These are phyloP conservation scores for Lecanoromycetidae sp. DNA, from an alignment of 2,329 filamentous ascomycete species.

Conservation along the genomic window DNA sequence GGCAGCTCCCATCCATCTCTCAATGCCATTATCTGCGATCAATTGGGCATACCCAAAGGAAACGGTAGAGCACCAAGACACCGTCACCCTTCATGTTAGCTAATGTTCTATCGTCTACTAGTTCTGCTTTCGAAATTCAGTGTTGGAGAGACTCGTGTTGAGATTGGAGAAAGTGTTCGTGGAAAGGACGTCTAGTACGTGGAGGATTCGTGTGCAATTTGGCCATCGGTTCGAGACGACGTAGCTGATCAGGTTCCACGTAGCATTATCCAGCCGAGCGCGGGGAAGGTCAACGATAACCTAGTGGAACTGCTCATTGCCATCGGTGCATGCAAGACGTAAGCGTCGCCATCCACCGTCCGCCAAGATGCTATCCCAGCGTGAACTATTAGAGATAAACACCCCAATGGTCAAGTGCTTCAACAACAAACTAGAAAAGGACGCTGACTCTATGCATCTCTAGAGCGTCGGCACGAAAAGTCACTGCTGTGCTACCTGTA, in stretches of 20 bases:
- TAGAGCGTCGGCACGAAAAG: conserved; percentile 58
- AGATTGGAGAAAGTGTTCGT: conserved; percentile 91
- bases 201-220: too few species aligned
- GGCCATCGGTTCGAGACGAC: too few species aligned
- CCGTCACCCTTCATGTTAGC: background rate
- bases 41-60: conserved; percentile 74
- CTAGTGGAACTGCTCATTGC: conserved; percentile 95
- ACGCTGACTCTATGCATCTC: background rate
- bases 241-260: too few species aligned
- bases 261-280: conserved; percentile 62
- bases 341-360: too few species aligned
- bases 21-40: conserved; percentile 74
- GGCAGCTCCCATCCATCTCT: conserved; percentile 86
- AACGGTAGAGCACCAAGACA: too few species aligned
- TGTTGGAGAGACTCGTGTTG: conserved; percentile 85
- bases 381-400: too few species aligned
- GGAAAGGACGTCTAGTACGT: conserved; percentile 99
- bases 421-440: background rate
- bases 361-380: too few species aligned
- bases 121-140: conserved; percentile 76
- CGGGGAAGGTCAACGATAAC: conserved; percentile 66
- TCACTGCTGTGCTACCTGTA: conserved; percentile 76
- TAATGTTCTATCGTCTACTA: background rate
- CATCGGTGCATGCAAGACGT: conserved; percentile 93
- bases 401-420: background rate